These are phyloP conservation scores for Aspergillus candidus DNA, from an alignment of 2,329 filamentous ascomycete species.

Conservation along the genomic window DNA sequence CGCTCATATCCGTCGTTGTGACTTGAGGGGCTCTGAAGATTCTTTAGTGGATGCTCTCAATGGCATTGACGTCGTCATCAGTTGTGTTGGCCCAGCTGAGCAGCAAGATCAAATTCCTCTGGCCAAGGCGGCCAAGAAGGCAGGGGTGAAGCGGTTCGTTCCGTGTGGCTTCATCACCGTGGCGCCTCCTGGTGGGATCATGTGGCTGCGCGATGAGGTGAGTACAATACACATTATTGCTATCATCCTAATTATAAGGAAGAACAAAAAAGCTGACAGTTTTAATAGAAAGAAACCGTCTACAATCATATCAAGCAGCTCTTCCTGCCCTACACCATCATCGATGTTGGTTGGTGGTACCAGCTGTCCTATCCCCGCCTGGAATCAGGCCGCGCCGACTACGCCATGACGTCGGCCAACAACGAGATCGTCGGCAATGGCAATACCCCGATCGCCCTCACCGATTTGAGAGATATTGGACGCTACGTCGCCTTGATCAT, in stretches of 20 bases:
- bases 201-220: conserved; percentile 38
- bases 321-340: conserved; percentile 49
- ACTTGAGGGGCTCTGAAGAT: conserved; percentile 40
- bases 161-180: conserved; percentile 47
- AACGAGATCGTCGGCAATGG: conserved; percentile 44
- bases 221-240: conserved; percentile 7
- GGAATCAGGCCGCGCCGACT: conserved; percentile 43
- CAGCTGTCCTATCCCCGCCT: conserved; percentile 44
- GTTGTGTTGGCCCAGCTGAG: conserved; percentile 31
- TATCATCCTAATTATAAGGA: too few species aligned
- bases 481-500: conserved; percentile 48
- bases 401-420: conserved; percentile 32
- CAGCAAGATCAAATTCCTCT: conserved; percentile 43
- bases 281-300: conserved; percentile 46
- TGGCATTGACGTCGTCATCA: conserved; percentile 44
- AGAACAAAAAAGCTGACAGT: too few species aligned
- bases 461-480: conserved; percentile 50
- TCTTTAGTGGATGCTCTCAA: conserved; percentile 38
- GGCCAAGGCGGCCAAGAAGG: conserved; percentile 44
- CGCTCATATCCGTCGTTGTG: conserved; percentile 39
- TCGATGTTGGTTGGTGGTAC: conserved; percentile 57
- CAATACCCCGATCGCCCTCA: conserved; percentile 39
- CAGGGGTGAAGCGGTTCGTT: conserved; percentile 48
- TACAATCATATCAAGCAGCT: conserved; percentile 46
- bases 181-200: conserved; percentile 41